Conservation (phyloP, 192 early-diverging fungal species). For the Gigaspora rosea region DNA sequence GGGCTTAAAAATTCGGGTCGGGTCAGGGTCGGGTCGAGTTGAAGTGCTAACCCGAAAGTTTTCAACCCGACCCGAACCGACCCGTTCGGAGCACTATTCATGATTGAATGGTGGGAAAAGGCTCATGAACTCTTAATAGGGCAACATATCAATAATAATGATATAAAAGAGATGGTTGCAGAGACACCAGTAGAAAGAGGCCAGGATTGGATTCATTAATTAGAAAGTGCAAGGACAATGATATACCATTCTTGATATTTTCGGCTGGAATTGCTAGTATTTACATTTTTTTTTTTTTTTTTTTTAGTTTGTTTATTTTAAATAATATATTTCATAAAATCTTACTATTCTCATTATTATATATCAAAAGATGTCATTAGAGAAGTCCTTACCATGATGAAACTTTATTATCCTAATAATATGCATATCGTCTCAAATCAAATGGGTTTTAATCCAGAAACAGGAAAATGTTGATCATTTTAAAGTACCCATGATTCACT, state of each 20-base stretch:
- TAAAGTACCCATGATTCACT: slow-evolving; percentile 67
- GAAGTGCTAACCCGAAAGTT: no score
- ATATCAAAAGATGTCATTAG: slow-evolving; percentile 60
- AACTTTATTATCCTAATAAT: slow-evolving; percentile 47
- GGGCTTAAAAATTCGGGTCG: no score
- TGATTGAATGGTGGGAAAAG: slow-evolving; percentile 72
- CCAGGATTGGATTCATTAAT: slow-evolving; percentile 47
- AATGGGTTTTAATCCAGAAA: slow-evolving; percentile 63
- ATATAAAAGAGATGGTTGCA: slow-evolving; percentile 52
- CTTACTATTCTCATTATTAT: neutral
- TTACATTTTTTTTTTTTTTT: slow-evolving; percentile 10
- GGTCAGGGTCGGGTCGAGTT: no score
- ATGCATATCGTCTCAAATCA: slow-evolving; percentile 74
- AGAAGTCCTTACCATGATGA: slow-evolving; percentile 46
- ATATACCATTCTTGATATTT: slow-evolving; percentile 69
- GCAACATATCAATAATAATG: slow-evolving; percentile 50
- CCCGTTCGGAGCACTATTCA: no score
- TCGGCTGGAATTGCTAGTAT: slow-evolving; percentile 63
- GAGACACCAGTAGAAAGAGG: slow-evolving; percentile 51
- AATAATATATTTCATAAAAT: neutral
- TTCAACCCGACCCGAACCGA: no score
- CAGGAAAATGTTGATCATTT: slow-evolving; percentile 59
- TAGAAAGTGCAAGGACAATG: slow-evolving; percentile 27
- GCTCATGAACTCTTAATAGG: slow-evolving; percentile 59
- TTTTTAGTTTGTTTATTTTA: neutral